These are phyloP conservation scores for Talaromyces atroroseus DNA, from an alignment of 2,329 filamentous ascomycete species.

Conservation along the genomic window DNA sequence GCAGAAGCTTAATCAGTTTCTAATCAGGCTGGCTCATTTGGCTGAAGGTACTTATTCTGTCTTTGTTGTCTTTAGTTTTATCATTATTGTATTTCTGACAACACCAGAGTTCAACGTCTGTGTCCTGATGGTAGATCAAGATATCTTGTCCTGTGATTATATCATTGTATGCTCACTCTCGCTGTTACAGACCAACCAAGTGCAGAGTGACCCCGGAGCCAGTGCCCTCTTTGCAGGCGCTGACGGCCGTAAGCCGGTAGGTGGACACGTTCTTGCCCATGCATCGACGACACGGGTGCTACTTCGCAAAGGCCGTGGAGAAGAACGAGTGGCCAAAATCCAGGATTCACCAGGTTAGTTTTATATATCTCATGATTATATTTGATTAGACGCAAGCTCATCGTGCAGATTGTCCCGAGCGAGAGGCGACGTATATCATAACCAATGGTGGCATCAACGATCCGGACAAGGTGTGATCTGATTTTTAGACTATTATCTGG, in stretches of 20 bases:
- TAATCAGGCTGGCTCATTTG: slow-evolving; percentile 59
- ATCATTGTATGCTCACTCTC: background rate
- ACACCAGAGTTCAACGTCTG: slow-evolving; percentile 61
- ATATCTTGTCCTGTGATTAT: background rate
- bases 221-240: slow-evolving; percentile 62
- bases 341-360: slow-evolving; percentile 58
- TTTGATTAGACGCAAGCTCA: background rate
- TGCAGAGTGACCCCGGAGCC: slow-evolving; percentile 65
- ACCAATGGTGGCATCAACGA: slow-evolving; percentile 65
- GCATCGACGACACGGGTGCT: slow-evolving; percentile 62
- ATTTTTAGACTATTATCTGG: no score
- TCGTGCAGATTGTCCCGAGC: slow-evolving; percentile 58
- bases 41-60: slow-evolving; percentile 48
- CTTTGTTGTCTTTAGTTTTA: background rate
- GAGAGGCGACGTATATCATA: slow-evolving; percentile 65
- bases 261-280: slow-evolving; percentile 64
- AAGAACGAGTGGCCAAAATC: slow-evolving; percentile 65
- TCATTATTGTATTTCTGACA: no score
- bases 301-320: slow-evolving; percentile 62
- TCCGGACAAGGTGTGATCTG: slow-evolving; percentile 54
- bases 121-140: slow-evolving; percentile 50
- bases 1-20: slow-evolving; percentile 61
- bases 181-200: slow-evolving; percentile 62
- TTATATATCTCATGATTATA: background rate
- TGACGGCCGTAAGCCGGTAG: slow-evolving; percentile 62